Percentiles rank a stretch among this genome's conserved stretches.
Conservation (phyloP, 1,139 yeast genomes). For the Candida albicans region DNA sequence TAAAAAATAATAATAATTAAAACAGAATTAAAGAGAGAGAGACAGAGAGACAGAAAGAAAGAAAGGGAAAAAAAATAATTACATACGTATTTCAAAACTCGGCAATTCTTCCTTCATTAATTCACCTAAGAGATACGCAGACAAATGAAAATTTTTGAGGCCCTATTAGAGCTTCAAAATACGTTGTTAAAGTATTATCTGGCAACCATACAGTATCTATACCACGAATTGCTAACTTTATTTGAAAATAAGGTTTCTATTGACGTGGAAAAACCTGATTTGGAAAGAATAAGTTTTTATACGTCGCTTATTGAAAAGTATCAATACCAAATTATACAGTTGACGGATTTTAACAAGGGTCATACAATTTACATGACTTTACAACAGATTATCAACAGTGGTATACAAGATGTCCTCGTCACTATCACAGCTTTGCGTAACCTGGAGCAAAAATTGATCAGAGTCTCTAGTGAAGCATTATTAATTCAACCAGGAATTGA, state of each 20-base stretch:
- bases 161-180: background rate
- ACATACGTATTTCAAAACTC: background rate
- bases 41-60: too few relatives aligned
- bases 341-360: background rate
- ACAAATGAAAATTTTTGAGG: background rate
- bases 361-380: background rate
- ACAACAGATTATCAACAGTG: background rate
- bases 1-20: too few relatives aligned
- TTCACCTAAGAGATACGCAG: background rate
- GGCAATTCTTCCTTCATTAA: background rate
- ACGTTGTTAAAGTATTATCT: background rate
- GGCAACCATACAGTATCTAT: background rate
- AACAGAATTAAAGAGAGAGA: too few relatives aligned
- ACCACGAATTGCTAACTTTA: background rate
- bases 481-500: background rate
- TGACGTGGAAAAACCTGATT: background rate
- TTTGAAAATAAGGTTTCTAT: conserved; percentile 1
- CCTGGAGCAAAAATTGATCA: background rate
- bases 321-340: background rate
- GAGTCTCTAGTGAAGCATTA: background rate
- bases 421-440: background rate
- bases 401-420: background rate
- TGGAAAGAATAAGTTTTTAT: background rate
- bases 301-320: background rate
- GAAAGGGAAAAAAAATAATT: background rate